Evolutionary conservation across 164 flowering plant species (phyloP), one percentile per base, ranked within the genome.

Genomic region (Akebia trifoliata): DNA sequence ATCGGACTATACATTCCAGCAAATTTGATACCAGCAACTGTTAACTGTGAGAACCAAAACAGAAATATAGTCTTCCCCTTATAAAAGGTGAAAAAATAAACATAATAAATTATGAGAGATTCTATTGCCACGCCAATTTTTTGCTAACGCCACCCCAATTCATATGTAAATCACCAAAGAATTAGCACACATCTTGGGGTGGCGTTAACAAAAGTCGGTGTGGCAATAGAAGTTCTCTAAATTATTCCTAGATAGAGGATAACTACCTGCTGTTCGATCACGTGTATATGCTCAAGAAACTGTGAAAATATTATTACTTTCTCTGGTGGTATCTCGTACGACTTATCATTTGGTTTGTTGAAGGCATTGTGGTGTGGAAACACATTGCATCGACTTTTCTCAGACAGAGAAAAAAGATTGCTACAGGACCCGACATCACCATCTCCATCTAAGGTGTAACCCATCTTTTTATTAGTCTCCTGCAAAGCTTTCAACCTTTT

Each of bases 201-300:
- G n/a, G n/a, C n/a, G n/a, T n/a, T n/a, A n/a, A n/a, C n/a, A n/a
- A n/a, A n/a, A n/a, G n/a, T n/a, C n/a, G n/a, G n/a, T n/a, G n/a
- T n/a, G n/a, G n/a, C n/a, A n/a, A n/a, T n/a, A n/a, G n/a, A n/a
- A n/a, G n/a, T n/a, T n/a, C n/a, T n/a, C n/a, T n/a, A n/a, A 31
- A 28, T 34, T 28, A 36, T 36, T 43, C 38, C 9, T 56, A 22
- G 12, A 34, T 12, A 45, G 6, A 45, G 34, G 10, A 37, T 11
- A 60, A 25, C 8, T 74, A 93, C 97, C 99, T 93, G 99, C 70
- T 87, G 90, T 60, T 87, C 90, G 62, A 93, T 90, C 28, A 90
- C 84, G 74, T 93, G 90, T 66, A 93, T 87, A 61, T 93, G 97
- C 83, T 93, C 99, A 53, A 93, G 90, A 81, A 93, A 93, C 69